A percentile compares a stretch with the other conserved stretches of the same genome.
phyloP scores from a whole-genome alignment of 768 basidiomycete species.

The Tricholoma bakamatsutake region DNA sequence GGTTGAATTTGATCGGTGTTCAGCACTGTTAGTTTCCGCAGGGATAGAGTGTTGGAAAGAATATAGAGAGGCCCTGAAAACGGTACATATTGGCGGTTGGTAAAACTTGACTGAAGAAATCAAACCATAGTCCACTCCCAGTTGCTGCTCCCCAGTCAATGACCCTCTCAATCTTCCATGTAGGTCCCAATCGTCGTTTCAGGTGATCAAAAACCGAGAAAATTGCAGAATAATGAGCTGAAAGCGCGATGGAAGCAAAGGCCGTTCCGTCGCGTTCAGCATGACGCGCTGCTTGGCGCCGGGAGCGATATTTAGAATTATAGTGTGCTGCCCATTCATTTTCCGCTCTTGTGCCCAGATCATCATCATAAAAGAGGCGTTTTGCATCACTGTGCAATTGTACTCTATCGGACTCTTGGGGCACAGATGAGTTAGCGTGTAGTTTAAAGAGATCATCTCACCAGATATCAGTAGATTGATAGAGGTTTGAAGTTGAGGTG shows the following conservation, averaged over 20 bases:
- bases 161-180: constrained; percentile 55
- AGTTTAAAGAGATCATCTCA: constrained; percentile 21
- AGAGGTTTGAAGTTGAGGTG: constrained; percentile 61
- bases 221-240: constrained; percentile 80
- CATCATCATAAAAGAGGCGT: constrained; percentile 52
- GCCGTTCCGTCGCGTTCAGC: constrained; percentile 71
- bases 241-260: constrained; percentile 81
- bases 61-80: constrained; percentile 57
- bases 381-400: constrained; percentile 65
- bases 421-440: constrained; percentile 9
- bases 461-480: constrained; percentile 66
- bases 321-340: constrained; percentile 52
- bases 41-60: constrained; percentile 46
- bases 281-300: constrained; percentile 52
- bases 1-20: constrained; percentile 42
- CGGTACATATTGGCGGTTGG: constrained; percentile 8
- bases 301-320: constrained; percentile 54
- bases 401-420: constrained; percentile 55
- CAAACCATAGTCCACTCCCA: constrained; percentile 80
- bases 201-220: constrained; percentile 66
- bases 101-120: neutral
- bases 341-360: constrained; percentile 19
- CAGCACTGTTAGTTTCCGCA: constrained; percentile 12
- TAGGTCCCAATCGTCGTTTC: constrained; percentile 54
- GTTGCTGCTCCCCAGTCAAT: constrained; percentile 84